phyloP scores from a whole-genome alignment of 2,329 filamentous ascomycete species.

The Xylariaceae sp. region DNA sequence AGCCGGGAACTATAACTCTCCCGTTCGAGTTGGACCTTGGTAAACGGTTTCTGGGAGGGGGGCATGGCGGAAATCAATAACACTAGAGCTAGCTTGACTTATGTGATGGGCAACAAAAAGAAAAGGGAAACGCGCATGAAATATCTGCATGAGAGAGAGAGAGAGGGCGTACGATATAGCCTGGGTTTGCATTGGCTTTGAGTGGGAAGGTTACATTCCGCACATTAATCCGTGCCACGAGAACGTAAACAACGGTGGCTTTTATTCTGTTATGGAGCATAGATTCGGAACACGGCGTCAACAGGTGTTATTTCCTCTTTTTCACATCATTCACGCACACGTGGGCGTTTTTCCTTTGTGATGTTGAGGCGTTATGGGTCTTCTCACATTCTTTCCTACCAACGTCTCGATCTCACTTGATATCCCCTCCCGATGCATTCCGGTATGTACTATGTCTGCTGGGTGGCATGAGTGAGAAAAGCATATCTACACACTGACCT shows the following conservation, averaged over 20 bases:
- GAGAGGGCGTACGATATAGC: constrained; percentile 3
- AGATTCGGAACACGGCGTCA: constrained; percentile 23
- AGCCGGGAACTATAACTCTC: constrained; percentile 53
- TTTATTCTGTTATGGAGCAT: constrained; percentile 22
- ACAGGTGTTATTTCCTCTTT: constrained; percentile 6
- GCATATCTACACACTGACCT: too few relatives aligned
- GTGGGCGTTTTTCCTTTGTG: constrained; percentile 1
- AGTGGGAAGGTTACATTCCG: constrained; percentile 14
- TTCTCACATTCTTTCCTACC: neutral
- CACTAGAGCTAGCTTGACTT: neutral
- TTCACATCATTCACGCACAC: constrained; percentile 10
- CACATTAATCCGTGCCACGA: constrained; percentile 16
- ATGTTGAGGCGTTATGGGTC: neutral
- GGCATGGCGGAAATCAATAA: neutral
- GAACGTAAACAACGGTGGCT: constrained; percentile 23
- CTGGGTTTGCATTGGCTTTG: constrained; percentile 18
- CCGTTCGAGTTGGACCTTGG: constrained; percentile 59
- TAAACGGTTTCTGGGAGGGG: constrained; percentile 30
- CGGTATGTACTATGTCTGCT: too few relatives aligned
- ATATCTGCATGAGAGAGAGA: constrained; percentile 7
- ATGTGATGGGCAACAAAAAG: neutral
- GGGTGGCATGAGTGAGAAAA: too few relatives aligned
- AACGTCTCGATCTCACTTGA: neutral
- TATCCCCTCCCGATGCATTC: neutral
- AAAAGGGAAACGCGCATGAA: neutral